phyloP scores from a whole-genome alignment of 106 monocot species.

The Dioscorea alata region DNA sequence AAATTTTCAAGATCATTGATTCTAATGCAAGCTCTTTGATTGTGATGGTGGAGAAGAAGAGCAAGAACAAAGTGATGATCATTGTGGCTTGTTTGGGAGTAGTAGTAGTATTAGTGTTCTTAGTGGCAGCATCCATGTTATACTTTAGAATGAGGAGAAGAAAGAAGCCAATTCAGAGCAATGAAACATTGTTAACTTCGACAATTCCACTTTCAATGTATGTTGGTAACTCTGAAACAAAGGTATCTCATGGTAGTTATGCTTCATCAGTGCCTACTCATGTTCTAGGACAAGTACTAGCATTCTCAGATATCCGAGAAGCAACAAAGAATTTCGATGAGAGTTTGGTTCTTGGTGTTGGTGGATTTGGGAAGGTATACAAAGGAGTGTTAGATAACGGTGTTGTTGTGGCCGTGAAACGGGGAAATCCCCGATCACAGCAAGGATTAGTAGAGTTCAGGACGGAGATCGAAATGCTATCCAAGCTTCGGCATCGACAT shows the following conservation, averaged over 20 bases:
- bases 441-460: conserved; percentile 73
- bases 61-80: conserved; percentile 3
- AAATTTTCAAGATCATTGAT: conserved; percentile 60
- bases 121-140: conserved; percentile 4
- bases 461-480: conserved; percentile 72
- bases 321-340: conserved; percentile 75
- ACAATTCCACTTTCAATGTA: conserved; percentile 22
- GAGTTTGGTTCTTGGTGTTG: conserved; percentile 52
- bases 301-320: conserved; percentile 45
- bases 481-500: conserved; percentile 77
- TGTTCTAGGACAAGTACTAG: conserved; percentile 33
- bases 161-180: conserved; percentile 2
- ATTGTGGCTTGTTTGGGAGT: conserved; percentile 15
- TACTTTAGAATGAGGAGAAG: not conserved
- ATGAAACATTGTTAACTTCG: conserved; percentile 24
- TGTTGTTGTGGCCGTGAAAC: conserved; percentile 53
- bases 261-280: conserved; percentile 51
- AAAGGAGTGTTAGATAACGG: conserved; percentile 58
- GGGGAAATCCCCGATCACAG: conserved; percentile 61
- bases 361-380: conserved; percentile 78
- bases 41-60: conserved; percentile 16
- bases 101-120: conserved; percentile 4
- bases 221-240: conserved; percentile 30
- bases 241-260: conserved; percentile 33
- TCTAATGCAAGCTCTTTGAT: conserved; percentile 1